phyloP scores from a whole-genome alignment of 176 grass and related monocot species.

The Alloteropsis semialata region DNA sequence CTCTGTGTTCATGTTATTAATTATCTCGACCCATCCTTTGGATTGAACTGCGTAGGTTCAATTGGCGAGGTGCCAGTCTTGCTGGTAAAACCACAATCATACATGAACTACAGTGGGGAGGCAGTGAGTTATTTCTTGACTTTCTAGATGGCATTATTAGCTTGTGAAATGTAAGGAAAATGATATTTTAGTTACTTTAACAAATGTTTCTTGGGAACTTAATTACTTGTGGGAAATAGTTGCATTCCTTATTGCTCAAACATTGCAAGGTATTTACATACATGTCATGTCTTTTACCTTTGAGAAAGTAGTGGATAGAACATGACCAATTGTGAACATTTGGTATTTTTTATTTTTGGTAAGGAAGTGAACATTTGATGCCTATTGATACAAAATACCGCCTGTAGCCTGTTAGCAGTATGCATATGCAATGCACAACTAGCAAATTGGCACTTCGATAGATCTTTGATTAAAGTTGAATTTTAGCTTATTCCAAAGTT shows the following conservation, averaged over 20 bases:
- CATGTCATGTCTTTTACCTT: neutral
- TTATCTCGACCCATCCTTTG: conserved; percentile 14
- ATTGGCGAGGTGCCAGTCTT: conserved; percentile 84
- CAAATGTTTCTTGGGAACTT: neutral
- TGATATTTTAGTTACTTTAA: conserved; percentile 2
- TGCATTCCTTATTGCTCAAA: conserved; percentile 14
- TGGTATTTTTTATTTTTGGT: neutral
- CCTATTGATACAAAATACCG: conserved; percentile 3
- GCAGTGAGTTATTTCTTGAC: conserved; percentile 50
- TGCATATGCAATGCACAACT: neutral
- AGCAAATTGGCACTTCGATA: neutral
- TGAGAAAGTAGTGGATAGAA: neutral
- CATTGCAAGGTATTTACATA: neutral
- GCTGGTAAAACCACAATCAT: conserved; percentile 86
- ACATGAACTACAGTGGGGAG: conserved; percentile 94
- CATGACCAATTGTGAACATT: neutral
- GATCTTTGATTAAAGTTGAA: neutral
- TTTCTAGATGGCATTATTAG: conserved; percentile 1
- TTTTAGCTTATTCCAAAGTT: neutral
- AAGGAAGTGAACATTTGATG: neutral
- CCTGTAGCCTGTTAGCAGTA: neutral
- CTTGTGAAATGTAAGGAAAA: neutral
- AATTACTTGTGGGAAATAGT: conserved; percentile 15
- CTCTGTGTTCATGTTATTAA: conserved; percentile 4
- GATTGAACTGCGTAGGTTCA: conserved; percentile 62